phyloP scores from a whole-genome alignment of 164 flowering plant genomes.

The Paratinospora sagittata region DNA sequence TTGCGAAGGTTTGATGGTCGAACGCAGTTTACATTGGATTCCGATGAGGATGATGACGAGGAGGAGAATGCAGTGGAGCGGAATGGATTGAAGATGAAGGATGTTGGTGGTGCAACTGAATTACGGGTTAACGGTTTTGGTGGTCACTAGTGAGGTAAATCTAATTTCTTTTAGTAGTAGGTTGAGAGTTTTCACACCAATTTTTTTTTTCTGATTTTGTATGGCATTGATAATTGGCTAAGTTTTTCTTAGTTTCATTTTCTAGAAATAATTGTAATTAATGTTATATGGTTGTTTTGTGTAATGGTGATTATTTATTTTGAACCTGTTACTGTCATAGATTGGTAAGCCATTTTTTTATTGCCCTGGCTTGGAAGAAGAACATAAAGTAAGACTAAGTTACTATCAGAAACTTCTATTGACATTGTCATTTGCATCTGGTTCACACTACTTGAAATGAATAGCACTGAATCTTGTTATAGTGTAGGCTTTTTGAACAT shows the following conservation, averaged over 20 bases:
- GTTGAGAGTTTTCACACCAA: slow-evolving; percentile 2
- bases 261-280: not conserved
- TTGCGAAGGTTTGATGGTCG: slow-evolving; percentile 35
- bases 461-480: too few species aligned
- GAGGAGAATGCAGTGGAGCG: slow-evolving; percentile 39
- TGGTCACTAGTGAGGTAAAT: slow-evolving; percentile 41
- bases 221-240: not conserved
- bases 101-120: slow-evolving; percentile 13
- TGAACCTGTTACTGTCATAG: not conserved
- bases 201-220: not conserved
- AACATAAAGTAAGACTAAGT: not conserved
- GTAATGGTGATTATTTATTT: not conserved
- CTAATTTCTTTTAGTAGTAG: not conserved
- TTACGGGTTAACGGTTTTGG: slow-evolving; percentile 49
- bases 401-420: too few species aligned
- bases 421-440: too few species aligned
- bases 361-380: not conserved
- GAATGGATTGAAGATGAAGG: slow-evolving; percentile 24
- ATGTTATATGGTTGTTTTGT: not conserved
- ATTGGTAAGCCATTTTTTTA: not conserved
- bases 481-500: too few species aligned
- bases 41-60: slow-evolving; percentile 64
- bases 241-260: not conserved
- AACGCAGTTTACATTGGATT: slow-evolving; percentile 62
- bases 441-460: too few species aligned